A percentile compares a stretch with the other conserved stretches of the same genome.
phyloP scores from a whole-genome alignment of 176 grass and related monocot species.

The Cenchrus purpureus region DNA sequence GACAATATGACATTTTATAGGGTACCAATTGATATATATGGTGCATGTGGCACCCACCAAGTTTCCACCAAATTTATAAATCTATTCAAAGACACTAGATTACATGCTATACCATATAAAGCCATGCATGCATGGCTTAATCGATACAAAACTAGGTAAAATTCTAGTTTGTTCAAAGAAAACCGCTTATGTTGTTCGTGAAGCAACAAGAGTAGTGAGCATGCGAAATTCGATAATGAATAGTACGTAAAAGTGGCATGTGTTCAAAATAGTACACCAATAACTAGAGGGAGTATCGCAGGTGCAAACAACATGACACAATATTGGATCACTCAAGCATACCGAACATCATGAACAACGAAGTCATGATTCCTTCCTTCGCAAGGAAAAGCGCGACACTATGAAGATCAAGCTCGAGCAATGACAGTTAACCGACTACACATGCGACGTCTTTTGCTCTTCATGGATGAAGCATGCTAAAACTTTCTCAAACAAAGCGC shows the following conservation, averaged over 20 bases:
- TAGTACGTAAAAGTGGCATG: neutral
- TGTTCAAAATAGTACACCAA: neutral
- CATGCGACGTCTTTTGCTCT: neutral
- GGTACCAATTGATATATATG: neutral
- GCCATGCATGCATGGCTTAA: neutral
- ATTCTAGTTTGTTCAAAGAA: conserved; percentile 1
- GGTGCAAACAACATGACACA: neutral
- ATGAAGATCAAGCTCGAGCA: conserved; percentile 4
- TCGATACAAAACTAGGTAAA: neutral
- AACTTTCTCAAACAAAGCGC: neutral
- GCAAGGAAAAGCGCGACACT: neutral
- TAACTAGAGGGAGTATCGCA: neutral
- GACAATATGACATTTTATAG: neutral
- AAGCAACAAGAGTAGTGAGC: neutral
- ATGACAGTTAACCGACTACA: neutral
- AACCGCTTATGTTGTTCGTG: neutral
- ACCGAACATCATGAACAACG: conserved; percentile 45
- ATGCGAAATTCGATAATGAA: neutral
- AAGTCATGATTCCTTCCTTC: conserved; percentile 45
- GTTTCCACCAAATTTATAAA: neutral
- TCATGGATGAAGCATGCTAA: neutral
- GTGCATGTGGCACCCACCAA: neutral
- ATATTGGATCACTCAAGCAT: conserved; percentile 1
- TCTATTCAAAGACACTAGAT: neutral
- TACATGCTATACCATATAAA: neutral